Conservation (phyloP, 768 basidiomycete species). For the Lenzites betulinus region DNA sequence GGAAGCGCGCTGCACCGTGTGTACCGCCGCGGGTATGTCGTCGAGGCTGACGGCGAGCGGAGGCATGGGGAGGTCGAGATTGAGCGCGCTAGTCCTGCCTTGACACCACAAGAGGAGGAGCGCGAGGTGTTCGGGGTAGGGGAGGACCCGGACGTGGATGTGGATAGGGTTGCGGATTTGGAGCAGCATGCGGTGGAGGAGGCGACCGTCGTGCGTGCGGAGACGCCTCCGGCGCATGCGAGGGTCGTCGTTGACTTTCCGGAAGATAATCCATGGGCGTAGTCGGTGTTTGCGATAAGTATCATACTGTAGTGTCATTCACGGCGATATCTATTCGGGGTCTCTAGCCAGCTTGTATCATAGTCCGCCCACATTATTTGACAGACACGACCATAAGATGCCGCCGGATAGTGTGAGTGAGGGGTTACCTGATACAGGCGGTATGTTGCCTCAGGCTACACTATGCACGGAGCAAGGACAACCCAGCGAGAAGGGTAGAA, state of each 20-base stretch:
- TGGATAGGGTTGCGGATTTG: slow-evolving; percentile 38
- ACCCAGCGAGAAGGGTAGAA: too few relatives aligned
- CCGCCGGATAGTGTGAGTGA: too few relatives aligned
- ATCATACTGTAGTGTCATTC: neutral
- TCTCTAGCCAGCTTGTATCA: neutral
- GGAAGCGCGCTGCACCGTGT: slow-evolving; percentile 50
- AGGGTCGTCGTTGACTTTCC: slow-evolving; percentile 35
- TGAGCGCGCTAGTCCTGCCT: slow-evolving; percentile 23
- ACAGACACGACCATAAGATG: too few relatives aligned
- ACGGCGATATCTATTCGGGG: neutral
- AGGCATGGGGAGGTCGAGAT: slow-evolving; percentile 46
- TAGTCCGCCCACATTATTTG: neutral
- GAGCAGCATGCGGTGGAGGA: slow-evolving; percentile 27
- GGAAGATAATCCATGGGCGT: slow-evolving; percentile 61
- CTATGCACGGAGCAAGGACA: too few relatives aligned
- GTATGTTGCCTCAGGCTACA: too few relatives aligned
- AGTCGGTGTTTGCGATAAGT: slow-evolving; percentile 22
- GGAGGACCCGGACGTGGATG: slow-evolving; percentile 44
- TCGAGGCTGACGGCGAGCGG: slow-evolving; percentile 37
- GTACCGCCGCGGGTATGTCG: slow-evolving; percentile 51
- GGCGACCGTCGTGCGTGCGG: slow-evolving; percentile 29
- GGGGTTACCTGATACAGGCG: too few relatives aligned
- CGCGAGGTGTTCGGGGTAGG: slow-evolving; percentile 31
- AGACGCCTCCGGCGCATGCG: slow-evolving; percentile 51
- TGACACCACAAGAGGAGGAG: slow-evolving; percentile 24